Evolutionary conservation across 2,329 filamentous ascomycete species (phyloP).

Genomic region (Akanthomyces dipterigenus): DNA sequence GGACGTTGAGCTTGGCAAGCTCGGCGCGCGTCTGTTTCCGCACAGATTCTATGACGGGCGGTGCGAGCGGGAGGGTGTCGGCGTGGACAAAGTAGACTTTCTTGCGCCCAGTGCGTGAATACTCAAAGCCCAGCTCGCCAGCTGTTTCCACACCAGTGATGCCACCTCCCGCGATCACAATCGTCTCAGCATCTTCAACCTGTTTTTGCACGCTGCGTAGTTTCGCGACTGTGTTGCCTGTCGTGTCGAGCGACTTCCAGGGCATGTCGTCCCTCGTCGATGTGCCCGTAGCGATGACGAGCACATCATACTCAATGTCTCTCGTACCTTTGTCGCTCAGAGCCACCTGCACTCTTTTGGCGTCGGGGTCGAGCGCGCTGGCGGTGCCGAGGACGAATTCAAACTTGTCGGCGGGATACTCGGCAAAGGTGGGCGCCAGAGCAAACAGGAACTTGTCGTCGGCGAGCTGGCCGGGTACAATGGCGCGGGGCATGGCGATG

Average conservation of each 20-base stretch:
- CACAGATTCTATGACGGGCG: conserved; percentile 28
- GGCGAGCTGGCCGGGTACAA: conserved; percentile 38
- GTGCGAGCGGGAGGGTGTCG: conserved; percentile 31
- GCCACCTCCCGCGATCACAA: conserved; percentile 47
- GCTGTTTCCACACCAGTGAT: conserved; percentile 43
- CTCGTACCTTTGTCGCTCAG: conserved; percentile 25
- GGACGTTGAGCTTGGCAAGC: conserved; percentile 38
- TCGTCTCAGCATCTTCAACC: conserved; percentile 36
- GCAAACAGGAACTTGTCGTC: conserved; percentile 32
- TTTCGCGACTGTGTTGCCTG: conserved; percentile 33
- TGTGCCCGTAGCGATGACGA: conserved; percentile 50
- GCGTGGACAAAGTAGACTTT: conserved; percentile 38
- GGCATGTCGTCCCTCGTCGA: conserved; percentile 37
- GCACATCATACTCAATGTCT: conserved; percentile 41
- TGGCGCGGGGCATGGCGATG: conserved; percentile 39
- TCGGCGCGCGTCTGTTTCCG: conserved; percentile 31
- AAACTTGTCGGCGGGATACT: conserved; percentile 41
- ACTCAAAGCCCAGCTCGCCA: conserved; percentile 45
- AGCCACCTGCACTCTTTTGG: conserved; percentile 36
- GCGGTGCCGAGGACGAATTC: conserved; percentile 47
- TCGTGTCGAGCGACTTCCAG: conserved; percentile 41
- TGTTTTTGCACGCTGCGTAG: conserved; percentile 30
- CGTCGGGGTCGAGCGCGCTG: conserved; percentile 32
- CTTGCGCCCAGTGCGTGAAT: conserved; percentile 36
- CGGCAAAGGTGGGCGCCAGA: conserved; percentile 37